Conservation (phyloP, 2,329 filamentous ascomycete species). For the Byssoonygena ceratinophila region DNA sequence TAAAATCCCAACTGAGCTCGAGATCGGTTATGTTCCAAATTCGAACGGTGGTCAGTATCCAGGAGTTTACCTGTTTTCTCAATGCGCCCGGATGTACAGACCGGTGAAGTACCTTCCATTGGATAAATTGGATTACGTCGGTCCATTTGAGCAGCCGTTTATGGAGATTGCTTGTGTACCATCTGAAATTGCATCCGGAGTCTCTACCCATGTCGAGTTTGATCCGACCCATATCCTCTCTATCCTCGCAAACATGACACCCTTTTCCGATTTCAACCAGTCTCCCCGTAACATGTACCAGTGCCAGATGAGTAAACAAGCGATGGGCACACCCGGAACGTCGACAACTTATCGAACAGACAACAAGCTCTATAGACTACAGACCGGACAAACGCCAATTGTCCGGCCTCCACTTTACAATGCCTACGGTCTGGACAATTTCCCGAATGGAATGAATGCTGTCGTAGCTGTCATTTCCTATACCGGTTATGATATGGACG, state of each 20-base stretch:
- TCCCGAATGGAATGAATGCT: conserved; percentile 90
- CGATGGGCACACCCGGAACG: conserved; percentile 91
- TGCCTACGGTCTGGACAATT: conserved; percentile 93
- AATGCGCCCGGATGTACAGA: conserved; percentile 74
- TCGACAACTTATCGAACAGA: conserved; percentile 79
- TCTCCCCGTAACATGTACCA: conserved; percentile 99
- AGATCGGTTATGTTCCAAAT: conserved; percentile 82
- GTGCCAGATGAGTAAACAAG: conserved; percentile 99
- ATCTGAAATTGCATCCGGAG: conserved; percentile 72
- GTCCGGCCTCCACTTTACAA: conserved; percentile 89
- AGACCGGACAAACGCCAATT: conserved; percentile 91
- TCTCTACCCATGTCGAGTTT: conserved; percentile 87
- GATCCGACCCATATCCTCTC: conserved; percentile 94
- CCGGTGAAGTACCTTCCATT: conserved; percentile 87
- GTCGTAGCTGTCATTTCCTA: conserved; percentile 97
- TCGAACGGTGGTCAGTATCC: conserved; percentile 91
- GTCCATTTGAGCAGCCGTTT: conserved; percentile 91
- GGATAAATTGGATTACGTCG: conserved; percentile 76
- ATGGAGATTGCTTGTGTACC: conserved; percentile 96
- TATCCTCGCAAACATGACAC: conserved; percentile 96
- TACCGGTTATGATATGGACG: conserved; percentile 99
- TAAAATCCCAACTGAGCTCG: conserved; percentile 68
- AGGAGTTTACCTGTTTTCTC: conserved; percentile 85
- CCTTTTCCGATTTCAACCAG: conserved; percentile 98
- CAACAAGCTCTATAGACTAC: conserved; percentile 91